phyloP scores from a whole-genome alignment of 129 eudicot species.

The Pulicaria dysenterica region DNA sequence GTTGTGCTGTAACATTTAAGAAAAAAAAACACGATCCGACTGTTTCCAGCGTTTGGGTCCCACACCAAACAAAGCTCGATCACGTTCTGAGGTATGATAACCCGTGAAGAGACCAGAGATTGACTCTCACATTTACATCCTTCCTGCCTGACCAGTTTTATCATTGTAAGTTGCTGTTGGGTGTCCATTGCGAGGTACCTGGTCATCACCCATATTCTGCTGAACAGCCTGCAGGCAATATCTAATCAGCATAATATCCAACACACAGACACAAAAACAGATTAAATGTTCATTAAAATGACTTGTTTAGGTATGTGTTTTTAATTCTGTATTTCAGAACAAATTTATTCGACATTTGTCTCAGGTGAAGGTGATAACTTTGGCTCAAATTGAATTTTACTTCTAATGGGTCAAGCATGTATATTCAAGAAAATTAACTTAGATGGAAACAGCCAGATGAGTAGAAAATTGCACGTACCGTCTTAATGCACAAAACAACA shows the following conservation, averaged over 20 bases:
- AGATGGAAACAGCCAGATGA: neutral
- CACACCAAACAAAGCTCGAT: slow-evolving; percentile 4
- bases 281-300: no score
- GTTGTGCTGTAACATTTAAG: slow-evolving; percentile 1
- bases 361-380: neutral
- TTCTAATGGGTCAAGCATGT: neutral
- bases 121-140: slow-evolving; percentile 25
- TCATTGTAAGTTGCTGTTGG: slow-evolving; percentile 35
- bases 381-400: neutral
- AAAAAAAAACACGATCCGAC: slow-evolving; percentile 15
- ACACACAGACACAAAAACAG: no score
- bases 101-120: neutral
- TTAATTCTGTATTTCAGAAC: neutral
- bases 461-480: neutral
- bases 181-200: slow-evolving; percentile 37
- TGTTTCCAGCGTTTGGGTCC: slow-evolving; percentile 1
- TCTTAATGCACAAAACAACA: no score
- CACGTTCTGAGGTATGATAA: neutral
- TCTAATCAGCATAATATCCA: no score
- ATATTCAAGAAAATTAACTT: neutral
- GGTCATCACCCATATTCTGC: slow-evolving; percentile 65
- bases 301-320: neutral
- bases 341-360: neutral
- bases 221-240: slow-evolving; percentile 64
- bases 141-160: slow-evolving; percentile 24